phyloP scores from a whole-genome alignment of 2,329 filamentous ascomycete species.

The Colletotrichum destructivum region DNA sequence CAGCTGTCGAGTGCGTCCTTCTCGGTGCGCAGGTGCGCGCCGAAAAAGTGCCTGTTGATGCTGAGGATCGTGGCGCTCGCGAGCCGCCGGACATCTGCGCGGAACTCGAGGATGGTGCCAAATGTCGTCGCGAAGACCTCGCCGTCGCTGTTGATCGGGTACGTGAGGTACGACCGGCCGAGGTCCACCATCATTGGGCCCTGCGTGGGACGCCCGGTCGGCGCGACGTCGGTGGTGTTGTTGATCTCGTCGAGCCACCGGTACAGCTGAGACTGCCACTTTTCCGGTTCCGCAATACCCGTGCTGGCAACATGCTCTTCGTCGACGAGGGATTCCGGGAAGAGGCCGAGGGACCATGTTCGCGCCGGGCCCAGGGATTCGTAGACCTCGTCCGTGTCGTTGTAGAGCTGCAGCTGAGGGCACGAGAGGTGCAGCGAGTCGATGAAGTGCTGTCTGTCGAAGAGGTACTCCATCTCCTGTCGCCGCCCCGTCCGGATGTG shows the following conservation, averaged over 20 bases:
- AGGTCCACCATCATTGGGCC: conserved; percentile 48
- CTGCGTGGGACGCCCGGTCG: conserved; percentile 38
- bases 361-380: conserved; percentile 34
- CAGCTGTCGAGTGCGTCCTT: conserved; percentile 48
- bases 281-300: conserved; percentile 45
- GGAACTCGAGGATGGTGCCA: conserved; percentile 51
- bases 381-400: conserved; percentile 46
- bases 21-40: conserved; percentile 51
- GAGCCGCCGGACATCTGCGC: conserved; percentile 48
- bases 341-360: conserved; percentile 45
- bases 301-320: conserved; percentile 46
- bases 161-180: conserved; percentile 55
- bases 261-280: conserved; percentile 49
- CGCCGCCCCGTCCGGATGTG: conserved; percentile 48
- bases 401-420: conserved; percentile 48
- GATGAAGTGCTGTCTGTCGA: conserved; percentile 49
- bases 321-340: conserved; percentile 49
- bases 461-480: conserved; percentile 48
- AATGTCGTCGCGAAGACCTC: conserved; percentile 51
- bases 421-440: conserved; percentile 46
- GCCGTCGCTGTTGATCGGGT: conserved; percentile 54
- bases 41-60: conserved; percentile 46
- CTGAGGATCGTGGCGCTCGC: conserved; percentile 44
- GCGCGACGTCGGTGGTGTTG: conserved; percentile 23
- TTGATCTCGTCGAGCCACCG: conserved; percentile 46